These are phyloP conservation scores for Epichloe coenophiala DNA, from an alignment of 2,329 filamentous ascomycete genomes.

Conservation along the genomic window DNA sequence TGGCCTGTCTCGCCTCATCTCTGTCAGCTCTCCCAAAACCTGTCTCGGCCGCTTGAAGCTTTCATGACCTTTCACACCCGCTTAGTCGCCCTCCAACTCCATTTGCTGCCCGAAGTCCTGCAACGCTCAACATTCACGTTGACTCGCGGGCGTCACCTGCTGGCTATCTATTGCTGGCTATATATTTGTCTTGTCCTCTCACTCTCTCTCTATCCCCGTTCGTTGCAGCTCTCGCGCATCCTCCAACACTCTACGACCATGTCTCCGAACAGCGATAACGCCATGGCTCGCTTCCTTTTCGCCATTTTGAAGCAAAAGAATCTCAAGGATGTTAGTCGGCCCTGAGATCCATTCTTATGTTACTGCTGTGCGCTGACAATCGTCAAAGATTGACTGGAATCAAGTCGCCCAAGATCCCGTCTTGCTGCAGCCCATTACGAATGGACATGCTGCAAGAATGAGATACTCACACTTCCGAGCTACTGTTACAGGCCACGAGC, in stretches of 20 bases:
- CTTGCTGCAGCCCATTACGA: conserved; percentile 39
- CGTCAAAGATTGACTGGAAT: conserved; percentile 43
- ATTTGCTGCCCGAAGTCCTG: not conserved
- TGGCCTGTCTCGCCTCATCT: not conserved
- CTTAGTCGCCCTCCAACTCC: not conserved
- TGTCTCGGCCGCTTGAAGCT: not conserved
- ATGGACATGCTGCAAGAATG: conserved; percentile 49
- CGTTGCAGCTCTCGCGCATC: not conserved
- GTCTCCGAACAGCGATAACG: conserved; percentile 41
- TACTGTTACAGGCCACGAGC: conserved; percentile 33
- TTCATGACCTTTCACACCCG: not conserved
- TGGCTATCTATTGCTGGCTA: not conserved
- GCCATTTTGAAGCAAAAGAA: conserved; percentile 47
- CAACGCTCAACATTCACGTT: not conserved
- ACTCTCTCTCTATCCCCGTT: too few species aligned
- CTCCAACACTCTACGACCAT: conserved; percentile 17
- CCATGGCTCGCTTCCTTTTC: conserved; percentile 44
- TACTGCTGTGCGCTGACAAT: conserved; percentile 1
- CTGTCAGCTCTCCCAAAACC: not conserved
- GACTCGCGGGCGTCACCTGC: not conserved
- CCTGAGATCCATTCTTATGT: not conserved
- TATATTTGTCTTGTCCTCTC: not conserved
- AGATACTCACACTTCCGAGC: conserved; percentile 40
- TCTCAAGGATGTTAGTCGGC: conserved; percentile 42
- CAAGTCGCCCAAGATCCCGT: conserved; percentile 41